phyloP scores from a whole-genome alignment of 1,284 basidiomycete genomes.

The Fomitopsis palustris region DNA sequence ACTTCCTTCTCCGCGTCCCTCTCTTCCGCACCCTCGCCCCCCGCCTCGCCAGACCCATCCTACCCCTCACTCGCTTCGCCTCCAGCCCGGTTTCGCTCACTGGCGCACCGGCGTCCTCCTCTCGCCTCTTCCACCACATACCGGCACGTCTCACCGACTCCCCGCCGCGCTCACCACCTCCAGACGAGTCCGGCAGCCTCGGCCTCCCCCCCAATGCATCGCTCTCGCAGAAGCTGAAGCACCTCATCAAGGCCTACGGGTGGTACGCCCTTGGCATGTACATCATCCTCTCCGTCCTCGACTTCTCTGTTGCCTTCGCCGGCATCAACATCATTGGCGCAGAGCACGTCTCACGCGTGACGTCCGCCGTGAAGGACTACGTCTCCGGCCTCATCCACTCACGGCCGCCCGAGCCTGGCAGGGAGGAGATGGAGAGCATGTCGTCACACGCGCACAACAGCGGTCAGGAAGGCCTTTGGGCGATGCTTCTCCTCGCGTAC shows the following conservation, averaged over 20 bases:
- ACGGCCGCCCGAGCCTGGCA: slow-evolving; percentile 59
- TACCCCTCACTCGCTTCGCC: slow-evolving; percentile 32
- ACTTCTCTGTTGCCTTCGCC: slow-evolving; percentile 82
- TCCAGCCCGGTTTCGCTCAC: slow-evolving; percentile 18
- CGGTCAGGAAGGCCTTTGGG: slow-evolving; percentile 75
- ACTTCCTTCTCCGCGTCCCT: slow-evolving; percentile 28
- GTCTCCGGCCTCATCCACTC: slow-evolving; percentile 42
- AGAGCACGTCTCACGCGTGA: slow-evolving; percentile 77
- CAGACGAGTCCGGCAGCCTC: slow-evolving; percentile 14
- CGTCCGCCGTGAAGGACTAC: slow-evolving; percentile 54
- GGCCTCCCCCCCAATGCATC: slow-evolving; percentile 44
- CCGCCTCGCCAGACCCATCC: slow-evolving; percentile 34
- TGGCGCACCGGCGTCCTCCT: slow-evolving; percentile 20
- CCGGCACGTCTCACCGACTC: slow-evolving; percentile 38
- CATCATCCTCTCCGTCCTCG: slow-evolving; percentile 63
- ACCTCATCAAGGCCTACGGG: slow-evolving; percentile 88
- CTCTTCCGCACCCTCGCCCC: slow-evolving; percentile 31
- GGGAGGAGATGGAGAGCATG: slow-evolving; percentile 49
- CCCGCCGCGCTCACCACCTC: slow-evolving; percentile 16
- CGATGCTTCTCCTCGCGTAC: slow-evolving; percentile 91
- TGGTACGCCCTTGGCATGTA: slow-evolving; percentile 93
- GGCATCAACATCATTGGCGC: slow-evolving; percentile 88
- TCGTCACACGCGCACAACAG: slow-evolving; percentile 18
- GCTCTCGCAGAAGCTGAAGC: slow-evolving; percentile 74
- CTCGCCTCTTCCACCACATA: slow-evolving; percentile 48